Percentiles rank a stretch among this genome's conserved stretches.
phyloP scores from a whole-genome alignment of 257 asterid species.

The Solanum commersonii region DNA sequence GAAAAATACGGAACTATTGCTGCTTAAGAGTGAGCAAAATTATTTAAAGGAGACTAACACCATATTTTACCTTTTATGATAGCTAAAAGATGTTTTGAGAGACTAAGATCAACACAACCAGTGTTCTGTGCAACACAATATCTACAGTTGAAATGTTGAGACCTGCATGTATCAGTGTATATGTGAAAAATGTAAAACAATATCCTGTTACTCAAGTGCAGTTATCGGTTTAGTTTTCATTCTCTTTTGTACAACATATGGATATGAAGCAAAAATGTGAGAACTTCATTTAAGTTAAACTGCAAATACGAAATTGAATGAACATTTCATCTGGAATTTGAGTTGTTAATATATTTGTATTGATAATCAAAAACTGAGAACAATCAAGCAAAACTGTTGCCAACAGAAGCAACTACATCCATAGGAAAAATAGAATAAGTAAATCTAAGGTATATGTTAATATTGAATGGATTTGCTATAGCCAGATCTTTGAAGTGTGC shows the following conservation, averaged over 20 bases:
- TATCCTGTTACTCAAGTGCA: background rate
- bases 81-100: background rate
- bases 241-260: background rate
- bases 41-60: background rate
- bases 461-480: background rate
- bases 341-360: background rate
- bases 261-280: background rate
- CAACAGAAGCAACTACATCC: background rate
- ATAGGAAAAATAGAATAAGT: background rate
- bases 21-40: conserved; percentile 20
- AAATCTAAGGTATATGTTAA: background rate
- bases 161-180: background rate
- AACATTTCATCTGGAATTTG: background rate
- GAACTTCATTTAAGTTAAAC: background rate
- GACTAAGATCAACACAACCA: background rate
- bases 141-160: background rate
- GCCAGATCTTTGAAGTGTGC: background rate
- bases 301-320: background rate
- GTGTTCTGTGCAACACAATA: background rate
- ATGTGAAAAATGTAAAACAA: background rate
- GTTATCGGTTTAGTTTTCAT: background rate
- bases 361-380: background rate
- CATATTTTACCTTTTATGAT: background rate
- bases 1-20: conserved; percentile 16
- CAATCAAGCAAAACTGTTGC: background rate